phyloP scores from a whole-genome alignment of 371 early-diverging fungal species.

The Rhizopus stolonifer region DNA sequence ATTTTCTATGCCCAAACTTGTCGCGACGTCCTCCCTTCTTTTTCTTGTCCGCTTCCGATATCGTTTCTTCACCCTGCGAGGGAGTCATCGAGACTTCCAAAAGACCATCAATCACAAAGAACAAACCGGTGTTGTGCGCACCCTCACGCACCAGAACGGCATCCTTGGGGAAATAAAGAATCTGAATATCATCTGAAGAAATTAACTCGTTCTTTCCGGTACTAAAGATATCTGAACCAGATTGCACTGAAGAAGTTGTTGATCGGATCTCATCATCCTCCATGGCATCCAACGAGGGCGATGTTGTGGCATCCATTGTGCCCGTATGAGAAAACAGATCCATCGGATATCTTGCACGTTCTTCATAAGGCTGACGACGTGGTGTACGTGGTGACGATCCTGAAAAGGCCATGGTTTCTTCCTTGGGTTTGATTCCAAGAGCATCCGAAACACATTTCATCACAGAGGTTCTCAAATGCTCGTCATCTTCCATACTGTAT shows the following conservation, averaged over 20 bases:
- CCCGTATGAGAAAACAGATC: conserved; percentile 50
- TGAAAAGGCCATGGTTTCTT: conserved; percentile 1
- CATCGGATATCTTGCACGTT: conserved; percentile 25
- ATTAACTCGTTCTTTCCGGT: conserved; percentile 27
- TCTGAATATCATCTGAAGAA: conserved; percentile 62
- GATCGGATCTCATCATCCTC: conserved; percentile 42
- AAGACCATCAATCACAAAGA: conserved; percentile 89
- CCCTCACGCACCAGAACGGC: conserved; percentile 78
- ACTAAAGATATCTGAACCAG: conserved; percentile 23
- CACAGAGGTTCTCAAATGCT: conserved; percentile 60
- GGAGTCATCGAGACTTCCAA: conserved; percentile 76
- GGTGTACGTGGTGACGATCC: conserved; percentile 16
- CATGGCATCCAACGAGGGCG: conserved; percentile 36
- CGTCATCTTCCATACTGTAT: conserved; percentile 64
- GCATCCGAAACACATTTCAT: conserved; percentile 61
- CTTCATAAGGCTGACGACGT: conserved; percentile 4
- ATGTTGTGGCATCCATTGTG: conserved; percentile 31
- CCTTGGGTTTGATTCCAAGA: conserved; percentile 26
- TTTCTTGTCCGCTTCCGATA: background rate
- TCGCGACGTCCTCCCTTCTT: conserved; percentile 3
- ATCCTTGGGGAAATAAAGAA: conserved; percentile 73
- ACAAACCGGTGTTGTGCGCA: conserved; percentile 84
- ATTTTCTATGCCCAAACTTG: conserved; percentile 2
- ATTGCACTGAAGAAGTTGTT: conserved; percentile 48
- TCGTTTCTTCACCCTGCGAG: conserved; percentile 33